Evolutionary conservation across 2,329 filamentous ascomycete species (phyloP), one percentile per base, ranked within the genome.

Genomic region (Cyclaneusma minus): DNA sequence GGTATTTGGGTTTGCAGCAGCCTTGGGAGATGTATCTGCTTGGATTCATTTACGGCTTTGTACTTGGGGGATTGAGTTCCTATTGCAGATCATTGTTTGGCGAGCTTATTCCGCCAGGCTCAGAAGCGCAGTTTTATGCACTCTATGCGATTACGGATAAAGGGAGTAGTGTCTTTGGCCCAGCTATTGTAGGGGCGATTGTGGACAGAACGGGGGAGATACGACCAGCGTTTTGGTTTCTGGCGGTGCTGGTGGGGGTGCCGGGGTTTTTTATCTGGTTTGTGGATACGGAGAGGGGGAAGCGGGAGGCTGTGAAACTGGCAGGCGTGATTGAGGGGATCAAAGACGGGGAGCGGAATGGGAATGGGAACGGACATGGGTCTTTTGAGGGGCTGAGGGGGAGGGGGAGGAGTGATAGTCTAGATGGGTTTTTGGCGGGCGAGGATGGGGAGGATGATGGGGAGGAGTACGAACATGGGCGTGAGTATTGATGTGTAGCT

Each of bases 61-160:
- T 95, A 2, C 69, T 95, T 16, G 89, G 89, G n/a, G 89, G 89
- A 0, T 56, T 98, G 21, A 83, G 80, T 31, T 79, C 78, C 13
- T 94, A 95, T 51, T 95, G 89, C 47, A 76, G 89, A 21, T 85
- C 81, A 33, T 62, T 98, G 4, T 98, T 82, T 46, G 85, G 84
- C 20, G 85, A 95, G 50, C 63, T 98, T 30, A 92, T 98, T 29
- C 89, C 89, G 2, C 82, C 83, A 0, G 89, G 89, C 4, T 91
- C 79, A 16, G 89, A 98, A 52, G 85, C 89, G 0, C 85, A 87
- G 0, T 98, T 98, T 47, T 98, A 92, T 47, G 85, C 87, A 0
- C 61, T 98, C 2, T 98, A 95, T 47, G 89, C 89, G 18, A 94
- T 95, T 36, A 95, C 89, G 2, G 89, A 98, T 50, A 98, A 98